A percentile compares a stretch with the other conserved stretches of the same genome.
phyloP scores from a whole-genome alignment of 2,329 filamentous ascomycete genomes.

The Sordariomycetes sp. region DNA sequence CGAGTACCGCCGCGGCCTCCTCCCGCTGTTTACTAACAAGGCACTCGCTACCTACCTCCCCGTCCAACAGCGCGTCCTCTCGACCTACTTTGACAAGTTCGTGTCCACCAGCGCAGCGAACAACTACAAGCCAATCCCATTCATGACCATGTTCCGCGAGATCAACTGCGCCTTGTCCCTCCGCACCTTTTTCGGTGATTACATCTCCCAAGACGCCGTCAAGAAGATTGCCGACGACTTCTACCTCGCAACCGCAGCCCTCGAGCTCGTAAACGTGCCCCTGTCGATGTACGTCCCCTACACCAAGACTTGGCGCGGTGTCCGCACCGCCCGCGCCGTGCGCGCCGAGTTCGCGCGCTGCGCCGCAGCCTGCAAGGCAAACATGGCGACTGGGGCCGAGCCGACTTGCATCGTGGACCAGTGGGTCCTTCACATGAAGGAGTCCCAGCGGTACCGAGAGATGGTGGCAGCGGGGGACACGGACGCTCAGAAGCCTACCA shows the following conservation, averaged over 20 bases:
- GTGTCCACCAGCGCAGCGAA: conserved; percentile 40
- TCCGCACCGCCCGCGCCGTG: conserved; percentile 60
- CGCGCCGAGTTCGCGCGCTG: conserved; percentile 58
- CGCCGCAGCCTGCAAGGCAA: conserved; percentile 56
- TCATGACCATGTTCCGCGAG: conserved; percentile 63
- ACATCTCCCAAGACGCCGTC: conserved; percentile 58
- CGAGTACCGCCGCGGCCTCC: conserved; percentile 65
- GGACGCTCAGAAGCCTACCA: conserved; percentile 25
- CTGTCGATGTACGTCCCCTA: conserved; percentile 55
- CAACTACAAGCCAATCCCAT: conserved; percentile 43
- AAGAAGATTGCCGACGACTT: conserved; percentile 69
- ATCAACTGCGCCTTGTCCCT: conserved; percentile 68
- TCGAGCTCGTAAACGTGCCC: conserved; percentile 71
- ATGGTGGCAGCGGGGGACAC: conserved; percentile 43
- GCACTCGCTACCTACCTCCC: conserved; percentile 60
- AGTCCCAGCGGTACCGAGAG: conserved; percentile 54
- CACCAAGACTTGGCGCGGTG: conserved; percentile 66
- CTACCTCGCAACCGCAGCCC: conserved; percentile 62
- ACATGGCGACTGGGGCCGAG: conserved; percentile 56
- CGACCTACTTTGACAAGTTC: conserved; percentile 57
- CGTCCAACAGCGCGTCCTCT: conserved; percentile 59
- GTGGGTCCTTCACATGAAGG: conserved; percentile 63
- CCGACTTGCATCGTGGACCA: conserved; percentile 65
- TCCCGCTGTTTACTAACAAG: conserved; percentile 60
- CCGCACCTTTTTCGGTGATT: conserved; percentile 69